These are phyloP conservation scores for Ogataea hybrid DNA, from an alignment of 1,139 yeast species.

Conservation along the genomic window DNA sequence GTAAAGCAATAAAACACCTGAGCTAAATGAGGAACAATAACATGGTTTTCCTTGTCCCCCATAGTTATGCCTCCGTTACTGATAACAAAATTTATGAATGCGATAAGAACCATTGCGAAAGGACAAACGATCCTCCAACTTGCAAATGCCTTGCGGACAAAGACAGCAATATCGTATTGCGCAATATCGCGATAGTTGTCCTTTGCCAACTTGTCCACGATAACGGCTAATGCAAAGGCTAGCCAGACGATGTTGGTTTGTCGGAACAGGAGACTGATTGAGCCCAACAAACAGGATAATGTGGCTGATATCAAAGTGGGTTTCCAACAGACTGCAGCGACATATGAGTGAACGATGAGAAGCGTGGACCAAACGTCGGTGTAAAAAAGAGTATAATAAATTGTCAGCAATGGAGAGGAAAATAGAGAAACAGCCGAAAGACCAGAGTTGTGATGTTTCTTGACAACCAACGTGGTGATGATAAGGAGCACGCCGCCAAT, in stretches of 20 bases:
- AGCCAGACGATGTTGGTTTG: conserved; percentile 94
- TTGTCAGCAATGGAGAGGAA: conserved; percentile 66
- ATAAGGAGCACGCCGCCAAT: conserved; percentile 59
- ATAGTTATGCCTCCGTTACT: conserved; percentile 78
- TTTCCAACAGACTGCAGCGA: conserved; percentile 33
- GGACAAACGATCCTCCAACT: conserved; percentile 44
- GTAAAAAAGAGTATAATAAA: conserved; percentile 77
- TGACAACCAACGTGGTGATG: conserved; percentile 40
- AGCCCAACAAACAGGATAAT: conserved; percentile 47
- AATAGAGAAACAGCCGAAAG: conserved; percentile 50
- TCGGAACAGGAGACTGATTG: conserved; percentile 66
- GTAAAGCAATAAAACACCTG: conserved; percentile 78
- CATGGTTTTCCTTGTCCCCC: conserved; percentile 87
- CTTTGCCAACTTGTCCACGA: conserved; percentile 50
- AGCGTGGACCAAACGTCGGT: conserved; percentile 93
- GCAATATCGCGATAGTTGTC: conserved; percentile 30
- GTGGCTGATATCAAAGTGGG: conserved; percentile 22
- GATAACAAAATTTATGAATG: conserved; percentile 56
- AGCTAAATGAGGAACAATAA: conserved; percentile 65
- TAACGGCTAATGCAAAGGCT: conserved; percentile 54
- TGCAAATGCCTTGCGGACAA: conserved; percentile 28
- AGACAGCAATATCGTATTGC: conserved; percentile 21
- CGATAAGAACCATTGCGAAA: conserved; percentile 46
- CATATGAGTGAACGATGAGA: conserved; percentile 53
- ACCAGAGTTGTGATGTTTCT: conserved; percentile 36